Evolutionary conservation across 2,329 filamentous ascomycete species (phyloP), one percentile per base, ranked within the genome.

Genomic region (Ascosphaera apis): DNA sequence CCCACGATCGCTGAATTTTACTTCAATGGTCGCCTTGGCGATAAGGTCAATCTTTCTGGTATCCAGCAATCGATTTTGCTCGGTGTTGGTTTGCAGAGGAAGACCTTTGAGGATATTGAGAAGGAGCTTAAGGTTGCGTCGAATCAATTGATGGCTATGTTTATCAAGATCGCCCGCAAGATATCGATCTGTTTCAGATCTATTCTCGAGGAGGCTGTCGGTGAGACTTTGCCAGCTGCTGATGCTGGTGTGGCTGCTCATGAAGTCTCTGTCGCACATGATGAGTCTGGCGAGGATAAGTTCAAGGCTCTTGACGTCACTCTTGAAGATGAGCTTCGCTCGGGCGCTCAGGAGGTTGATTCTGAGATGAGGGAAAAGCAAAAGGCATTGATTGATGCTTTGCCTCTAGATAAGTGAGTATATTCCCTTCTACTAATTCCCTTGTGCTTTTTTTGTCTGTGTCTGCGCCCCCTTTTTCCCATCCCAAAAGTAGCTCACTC

Each of bases 91-190:
- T 60, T 95, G 40, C 91, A 98, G 56, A 72, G 79, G 44, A 95
- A 95, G 60, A 75, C 78, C 28, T 62, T 98, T 18, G 80, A 88
- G 11, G 67, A 69, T 9, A 60, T 93, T 6, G 76, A 84, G 41
- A 72, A 75, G 42, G 88, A 98, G 49, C 57, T 92, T 2, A 67
- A 66, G 5, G 58, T 93, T 4, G 71, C 70, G 1, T 67, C 71
- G 2, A 76, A 73, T 32, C 88, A 95, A 58, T 62, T 93, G 3
- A 64, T 98, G 42, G 84, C 86, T 41, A 91, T 95, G 77, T 95
- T 98, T 55, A 81, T 92, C 53, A 98, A 98, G 63, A 77, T 92
- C 41, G 67, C 93, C 40, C 72, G 83, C 44, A 95, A 95, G 60
- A 67, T 92, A 28, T 78, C 78, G 2, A 65, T 68, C 2, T 70